Conservation (phyloP, 2,329 filamentous ascomycete genomes). For the Stromatinia cepivora region DNA sequence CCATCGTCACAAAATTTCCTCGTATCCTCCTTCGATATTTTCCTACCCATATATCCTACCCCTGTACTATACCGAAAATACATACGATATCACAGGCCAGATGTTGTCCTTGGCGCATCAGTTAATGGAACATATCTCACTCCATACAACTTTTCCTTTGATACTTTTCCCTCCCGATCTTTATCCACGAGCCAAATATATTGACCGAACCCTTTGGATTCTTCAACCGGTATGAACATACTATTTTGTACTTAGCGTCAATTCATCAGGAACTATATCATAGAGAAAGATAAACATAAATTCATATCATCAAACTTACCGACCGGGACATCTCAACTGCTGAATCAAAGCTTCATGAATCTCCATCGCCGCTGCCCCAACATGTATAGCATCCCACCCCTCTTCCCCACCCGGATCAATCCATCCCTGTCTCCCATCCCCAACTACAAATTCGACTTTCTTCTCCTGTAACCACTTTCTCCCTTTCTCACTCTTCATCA, state of each 20-base stretch:
- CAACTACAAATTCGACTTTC: constrained; percentile 69
- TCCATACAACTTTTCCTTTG: constrained; percentile 62
- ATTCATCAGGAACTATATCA: background rate
- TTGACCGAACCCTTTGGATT: constrained; percentile 42
- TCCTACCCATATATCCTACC: background rate
- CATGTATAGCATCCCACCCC: constrained; percentile 91
- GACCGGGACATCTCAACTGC: constrained; percentile 77
- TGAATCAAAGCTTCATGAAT: constrained; percentile 71
- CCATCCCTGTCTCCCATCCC: constrained; percentile 72
- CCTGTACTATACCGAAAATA: too few species aligned
- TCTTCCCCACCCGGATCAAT: constrained; percentile 46
- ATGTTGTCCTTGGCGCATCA: constrained; percentile 55
- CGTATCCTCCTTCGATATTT: background rate
- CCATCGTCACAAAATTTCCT: background rate
- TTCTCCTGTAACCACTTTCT: constrained; percentile 60
- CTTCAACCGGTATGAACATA: constrained; percentile 76
- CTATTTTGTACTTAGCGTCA: constrained; percentile 39
- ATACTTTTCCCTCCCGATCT: constrained; percentile 61
- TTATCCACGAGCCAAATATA: constrained; percentile 76
- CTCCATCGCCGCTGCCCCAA: constrained; percentile 78
- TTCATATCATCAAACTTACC: constrained; percentile 42
- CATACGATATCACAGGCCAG: background rate
- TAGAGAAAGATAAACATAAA: background rate
- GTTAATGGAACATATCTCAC: constrained; percentile 78
- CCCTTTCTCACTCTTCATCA: constrained; percentile 62